A percentile compares a stretch with the other conserved stretches of the same genome.
Conservation (phyloP, 805 yeast genomes). For the Citeromyces matritensis region DNA sequence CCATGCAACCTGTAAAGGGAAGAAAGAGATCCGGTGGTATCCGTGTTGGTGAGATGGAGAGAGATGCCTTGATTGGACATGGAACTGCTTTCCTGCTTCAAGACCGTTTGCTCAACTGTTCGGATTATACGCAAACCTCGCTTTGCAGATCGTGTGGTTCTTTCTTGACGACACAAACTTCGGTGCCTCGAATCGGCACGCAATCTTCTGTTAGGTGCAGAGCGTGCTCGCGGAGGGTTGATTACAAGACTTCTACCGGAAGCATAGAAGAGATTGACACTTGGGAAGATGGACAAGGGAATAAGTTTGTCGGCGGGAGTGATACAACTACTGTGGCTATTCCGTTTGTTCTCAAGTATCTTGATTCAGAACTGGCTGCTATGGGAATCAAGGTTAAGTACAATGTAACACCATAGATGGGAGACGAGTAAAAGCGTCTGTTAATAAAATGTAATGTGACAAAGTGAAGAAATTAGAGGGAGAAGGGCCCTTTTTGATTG, state of each 20-base stretch:
- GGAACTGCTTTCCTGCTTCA: conserved; percentile 93
- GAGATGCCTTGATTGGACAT: conserved; percentile 97
- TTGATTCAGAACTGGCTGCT: conserved; percentile 91
- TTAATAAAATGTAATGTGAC: neutral
- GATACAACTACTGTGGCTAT: conserved; percentile 92
- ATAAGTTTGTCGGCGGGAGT: conserved; percentile 80
- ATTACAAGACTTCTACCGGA: conserved; percentile 28
- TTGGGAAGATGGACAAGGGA: conserved; percentile 98
- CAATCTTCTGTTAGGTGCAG: conserved; percentile 74
- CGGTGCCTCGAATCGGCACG: conserved; percentile 86
- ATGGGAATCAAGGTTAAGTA: conserved; percentile 94
- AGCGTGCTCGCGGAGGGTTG: conserved; percentile 70
- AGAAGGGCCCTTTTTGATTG: neutral
- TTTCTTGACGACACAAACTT: conserved; percentile 71
- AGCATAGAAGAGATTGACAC: conserved; percentile 55
- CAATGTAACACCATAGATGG: conserved; percentile 54
- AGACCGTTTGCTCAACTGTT: conserved; percentile 87
- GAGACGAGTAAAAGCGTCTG: neutral
- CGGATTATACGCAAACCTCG: conserved; percentile 87
- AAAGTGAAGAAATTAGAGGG: neutral
- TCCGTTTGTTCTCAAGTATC: conserved; percentile 89
- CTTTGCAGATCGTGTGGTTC: conserved; percentile 92
- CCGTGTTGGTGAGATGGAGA: conserved; percentile 99
- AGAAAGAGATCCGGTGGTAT: conserved; percentile 99
- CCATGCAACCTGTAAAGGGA: conserved; percentile 99